Evolutionary conservation across 2,329 filamentous ascomycete species (phyloP).

Genomic region (Tolypocladium endophyticum): DNA sequence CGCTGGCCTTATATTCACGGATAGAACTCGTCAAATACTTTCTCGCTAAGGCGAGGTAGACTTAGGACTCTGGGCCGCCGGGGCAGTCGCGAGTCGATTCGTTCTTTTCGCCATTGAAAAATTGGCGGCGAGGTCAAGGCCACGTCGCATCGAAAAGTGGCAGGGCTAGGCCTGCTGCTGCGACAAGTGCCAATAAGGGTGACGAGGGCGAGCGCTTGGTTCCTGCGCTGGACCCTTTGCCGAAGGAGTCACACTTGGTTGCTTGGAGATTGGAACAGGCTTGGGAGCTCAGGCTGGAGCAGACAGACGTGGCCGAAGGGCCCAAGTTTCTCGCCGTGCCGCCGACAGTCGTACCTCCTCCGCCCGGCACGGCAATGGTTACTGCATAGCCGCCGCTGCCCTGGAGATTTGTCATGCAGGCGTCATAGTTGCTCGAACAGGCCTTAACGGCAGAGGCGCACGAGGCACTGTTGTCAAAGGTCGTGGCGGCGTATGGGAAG

Average conservation of each 20-base stretch:
- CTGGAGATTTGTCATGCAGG: conserved; percentile 40
- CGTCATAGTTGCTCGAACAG: conserved; percentile 43
- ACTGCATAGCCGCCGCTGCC: conserved; percentile 34
- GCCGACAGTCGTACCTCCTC: conserved; percentile 40
- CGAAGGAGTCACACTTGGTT: conserved; percentile 24
- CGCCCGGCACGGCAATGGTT: conserved; percentile 44
- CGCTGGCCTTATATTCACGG: neutral
- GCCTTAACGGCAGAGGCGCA: conserved; percentile 40
- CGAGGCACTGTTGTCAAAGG: conserved; percentile 37
- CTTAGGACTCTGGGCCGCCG: neutral
- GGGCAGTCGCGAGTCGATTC: neutral
- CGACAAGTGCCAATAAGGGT: neutral
- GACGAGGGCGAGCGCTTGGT: neutral
- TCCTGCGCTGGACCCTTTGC: conserved; percentile 5
- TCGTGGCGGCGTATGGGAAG: conserved; percentile 46
- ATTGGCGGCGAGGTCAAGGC: neutral
- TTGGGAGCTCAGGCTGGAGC: conserved; percentile 40
- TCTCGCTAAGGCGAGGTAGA: neutral
- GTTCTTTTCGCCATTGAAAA: neutral
- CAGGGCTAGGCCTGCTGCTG: neutral
- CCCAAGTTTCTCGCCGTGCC: conserved; percentile 28
- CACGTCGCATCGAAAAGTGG: neutral
- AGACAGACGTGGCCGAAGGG: conserved; percentile 40
- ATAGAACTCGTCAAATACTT: neutral
- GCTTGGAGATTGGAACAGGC: conserved; percentile 37